Evolutionary conservation across 2,329 filamentous ascomycete species (phyloP).

Genomic region (Sporothrix humicola): DNA sequence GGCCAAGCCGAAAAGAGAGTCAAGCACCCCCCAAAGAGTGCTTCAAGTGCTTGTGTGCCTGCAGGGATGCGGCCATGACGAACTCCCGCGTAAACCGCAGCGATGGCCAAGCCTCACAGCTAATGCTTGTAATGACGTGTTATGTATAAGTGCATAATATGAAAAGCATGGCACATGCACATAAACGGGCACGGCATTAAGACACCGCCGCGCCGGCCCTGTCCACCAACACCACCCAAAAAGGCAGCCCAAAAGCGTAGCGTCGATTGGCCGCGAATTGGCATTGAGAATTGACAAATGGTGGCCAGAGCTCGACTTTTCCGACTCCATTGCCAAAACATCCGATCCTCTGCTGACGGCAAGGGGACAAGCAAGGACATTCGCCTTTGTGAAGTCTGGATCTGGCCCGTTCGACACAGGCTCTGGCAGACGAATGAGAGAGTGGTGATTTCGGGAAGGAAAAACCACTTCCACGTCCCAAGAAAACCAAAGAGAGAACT

Average conservation of each 20-base stretch:
- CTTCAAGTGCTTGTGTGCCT: neutral
- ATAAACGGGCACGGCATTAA: neutral
- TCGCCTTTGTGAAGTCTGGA: neutral
- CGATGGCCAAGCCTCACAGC: neutral
- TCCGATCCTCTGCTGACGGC: slow-evolving; percentile 31
- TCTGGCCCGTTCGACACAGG: slow-evolving; percentile 9
- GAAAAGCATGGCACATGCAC: neutral
- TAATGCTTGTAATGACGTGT: neutral
- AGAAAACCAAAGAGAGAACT: neutral
- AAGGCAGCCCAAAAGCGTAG: neutral
- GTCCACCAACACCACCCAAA: slow-evolving; percentile 18
- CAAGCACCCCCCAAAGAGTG: neutral
- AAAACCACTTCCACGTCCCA: neutral
- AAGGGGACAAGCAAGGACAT: neutral
- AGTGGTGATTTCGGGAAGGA: neutral
- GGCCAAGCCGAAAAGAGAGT: neutral
- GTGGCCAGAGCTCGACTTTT: slow-evolving; percentile 19
- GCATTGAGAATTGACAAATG: slow-evolving; percentile 10
- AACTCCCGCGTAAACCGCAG: neutral
- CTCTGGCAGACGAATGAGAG: slow-evolving; percentile 15
- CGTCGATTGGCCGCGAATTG: neutral
- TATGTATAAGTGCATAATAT: neutral
- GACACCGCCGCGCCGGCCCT: slow-evolving; percentile 18
- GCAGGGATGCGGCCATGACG: slow-evolving; percentile 1
- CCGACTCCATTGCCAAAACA: slow-evolving; percentile 24